Evolutionary conservation across 192 early-diverging fungal genomes (phyloP).

Genomic region (Thamnidium elegans): DNA sequence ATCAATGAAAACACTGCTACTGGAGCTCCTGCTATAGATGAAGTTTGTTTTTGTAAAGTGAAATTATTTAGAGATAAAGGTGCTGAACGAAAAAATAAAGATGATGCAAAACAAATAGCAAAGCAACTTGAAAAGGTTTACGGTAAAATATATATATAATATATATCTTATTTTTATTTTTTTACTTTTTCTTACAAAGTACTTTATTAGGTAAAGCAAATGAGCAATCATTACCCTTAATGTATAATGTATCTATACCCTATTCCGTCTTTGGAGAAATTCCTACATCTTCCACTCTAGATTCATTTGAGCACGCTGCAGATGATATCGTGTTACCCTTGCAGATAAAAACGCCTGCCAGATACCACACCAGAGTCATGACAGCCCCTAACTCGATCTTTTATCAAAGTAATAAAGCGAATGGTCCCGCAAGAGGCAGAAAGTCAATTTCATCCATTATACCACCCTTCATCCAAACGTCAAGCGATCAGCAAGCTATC

Average conservation of each 20-base stretch:
- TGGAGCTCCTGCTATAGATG: not conserved
- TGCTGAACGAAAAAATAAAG: slow-evolving; percentile 75
- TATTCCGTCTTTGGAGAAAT: slow-evolving; percentile 23
- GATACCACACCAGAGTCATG: slow-evolving; percentile 13
- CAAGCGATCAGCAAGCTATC: not conserved
- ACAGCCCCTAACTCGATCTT: slow-evolving; percentile 5
- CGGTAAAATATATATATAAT: slow-evolving; percentile 9
- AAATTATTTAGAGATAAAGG: slow-evolving; percentile 65
- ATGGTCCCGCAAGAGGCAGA: not conserved
- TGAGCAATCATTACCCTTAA: slow-evolving; percentile 17
- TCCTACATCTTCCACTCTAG: slow-evolving; percentile 13
- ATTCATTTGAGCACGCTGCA: slow-evolving; percentile 16
- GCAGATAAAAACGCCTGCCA: slow-evolving; percentile 10
- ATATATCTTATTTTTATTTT: not conserved
- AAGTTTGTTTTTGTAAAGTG: slow-evolving; percentile 61
- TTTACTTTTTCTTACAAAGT: not conserved
- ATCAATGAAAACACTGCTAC: not conserved
- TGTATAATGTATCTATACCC: slow-evolving; percentile 23
- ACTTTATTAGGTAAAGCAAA: slow-evolving; percentile 25
- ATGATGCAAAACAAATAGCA: slow-evolving; percentile 66
- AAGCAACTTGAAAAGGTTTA: slow-evolving; percentile 60
- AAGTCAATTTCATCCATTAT: not conserved
- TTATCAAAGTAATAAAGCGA: not conserved
- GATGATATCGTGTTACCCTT: slow-evolving; percentile 8
- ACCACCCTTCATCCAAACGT: not conserved